Percentiles rank a stretch among this genome's conserved stretches.
Conservation (phyloP, 2,329 filamentous ascomycete species). For the Fusarium sp. region DNA sequence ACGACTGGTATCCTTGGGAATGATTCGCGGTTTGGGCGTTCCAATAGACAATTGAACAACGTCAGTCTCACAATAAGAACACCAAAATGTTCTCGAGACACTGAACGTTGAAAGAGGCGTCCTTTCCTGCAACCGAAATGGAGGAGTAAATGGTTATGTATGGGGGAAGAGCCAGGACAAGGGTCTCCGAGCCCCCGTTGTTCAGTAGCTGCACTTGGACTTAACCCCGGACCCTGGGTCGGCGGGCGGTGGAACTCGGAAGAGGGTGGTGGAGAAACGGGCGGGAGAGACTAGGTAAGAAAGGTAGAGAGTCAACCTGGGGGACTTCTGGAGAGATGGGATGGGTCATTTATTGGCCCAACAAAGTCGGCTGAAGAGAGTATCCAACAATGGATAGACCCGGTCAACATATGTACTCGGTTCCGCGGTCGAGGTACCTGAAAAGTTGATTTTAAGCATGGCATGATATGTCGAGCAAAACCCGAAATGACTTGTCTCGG, state of each 20-base stretch:
- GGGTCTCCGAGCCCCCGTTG: slow-evolving; percentile 25
- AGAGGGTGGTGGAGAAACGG: slow-evolving; percentile 42
- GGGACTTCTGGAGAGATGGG: slow-evolving; percentile 42
- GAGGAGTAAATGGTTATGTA: slow-evolving; percentile 45
- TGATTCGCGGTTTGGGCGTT: neutral
- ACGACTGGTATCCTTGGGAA: neutral
- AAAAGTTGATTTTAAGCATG: slow-evolving; percentile 3
- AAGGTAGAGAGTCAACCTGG: slow-evolving; percentile 26
- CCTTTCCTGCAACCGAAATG: slow-evolving; percentile 29
- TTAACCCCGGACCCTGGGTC: slow-evolving; percentile 40
- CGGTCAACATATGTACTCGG: slow-evolving; percentile 19
- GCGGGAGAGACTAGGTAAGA: slow-evolving; percentile 27
- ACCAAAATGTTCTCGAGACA: slow-evolving; percentile 12
- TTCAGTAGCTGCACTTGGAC: slow-evolving; percentile 19
- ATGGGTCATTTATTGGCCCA: slow-evolving; percentile 30
- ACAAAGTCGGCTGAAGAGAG: slow-evolving; percentile 17
- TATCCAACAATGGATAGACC: slow-evolving; percentile 16
- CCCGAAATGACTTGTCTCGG: slow-evolving; percentile 21
- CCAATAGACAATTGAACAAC: slow-evolving; percentile 4
- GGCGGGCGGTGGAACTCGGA: slow-evolving; percentile 36
- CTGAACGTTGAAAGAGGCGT: slow-evolving; percentile 30
- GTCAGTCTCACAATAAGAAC: slow-evolving; percentile 13
- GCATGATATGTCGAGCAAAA: slow-evolving; percentile 30
- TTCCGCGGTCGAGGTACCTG: slow-evolving; percentile 20
- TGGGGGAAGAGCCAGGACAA: slow-evolving; percentile 38